Evolutionary conservation across 768 basidiomycete genomes (phyloP).

Genomic region (Lyophyllum semitale): DNA sequence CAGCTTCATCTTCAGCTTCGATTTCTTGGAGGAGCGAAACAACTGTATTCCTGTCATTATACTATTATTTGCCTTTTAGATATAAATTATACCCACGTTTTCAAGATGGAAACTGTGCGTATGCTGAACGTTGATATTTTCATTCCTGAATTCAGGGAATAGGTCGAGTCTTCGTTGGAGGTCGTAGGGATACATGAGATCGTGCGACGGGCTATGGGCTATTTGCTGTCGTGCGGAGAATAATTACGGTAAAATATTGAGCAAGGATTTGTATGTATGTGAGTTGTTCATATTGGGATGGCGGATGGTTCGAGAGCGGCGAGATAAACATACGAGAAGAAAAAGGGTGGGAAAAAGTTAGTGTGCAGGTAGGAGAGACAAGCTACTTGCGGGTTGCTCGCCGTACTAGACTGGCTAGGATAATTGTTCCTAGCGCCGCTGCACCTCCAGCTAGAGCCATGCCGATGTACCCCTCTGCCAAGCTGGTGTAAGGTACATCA

Average conservation of each 20-base stretch:
- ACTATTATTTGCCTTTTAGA: slow-evolving; percentile 4
- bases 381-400: slow-evolving; percentile 66
- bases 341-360: slow-evolving; percentile 1
- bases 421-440: slow-evolving; percentile 79
- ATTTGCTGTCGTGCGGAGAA: background rate
- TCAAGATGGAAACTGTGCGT: too few relatives aligned
- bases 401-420: slow-evolving; percentile 80
- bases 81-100: background rate
- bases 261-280: background rate
- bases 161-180: background rate
- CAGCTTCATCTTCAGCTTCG: background rate
- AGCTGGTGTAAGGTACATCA: slow-evolving; percentile 5
- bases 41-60: slow-evolving; percentile 3
- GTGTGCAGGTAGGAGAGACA: background rate
- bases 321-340: background rate
- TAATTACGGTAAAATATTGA: slow-evolving; percentile 15
- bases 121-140: background rate
- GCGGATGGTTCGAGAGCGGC: background rate
- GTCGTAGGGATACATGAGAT: slow-evolving; percentile 9
- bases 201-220: slow-evolving; percentile 4
- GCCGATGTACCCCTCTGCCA: slow-evolving; percentile 93
- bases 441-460: slow-evolving; percentile 94
- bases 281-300: background rate
- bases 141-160: background rate
- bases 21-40: background rate